Percentiles rank a stretch among this genome's conserved stretches.
Conservation (phyloP, 2,329 filamentous ascomycete genomes). For the Periconia sp. region DNA sequence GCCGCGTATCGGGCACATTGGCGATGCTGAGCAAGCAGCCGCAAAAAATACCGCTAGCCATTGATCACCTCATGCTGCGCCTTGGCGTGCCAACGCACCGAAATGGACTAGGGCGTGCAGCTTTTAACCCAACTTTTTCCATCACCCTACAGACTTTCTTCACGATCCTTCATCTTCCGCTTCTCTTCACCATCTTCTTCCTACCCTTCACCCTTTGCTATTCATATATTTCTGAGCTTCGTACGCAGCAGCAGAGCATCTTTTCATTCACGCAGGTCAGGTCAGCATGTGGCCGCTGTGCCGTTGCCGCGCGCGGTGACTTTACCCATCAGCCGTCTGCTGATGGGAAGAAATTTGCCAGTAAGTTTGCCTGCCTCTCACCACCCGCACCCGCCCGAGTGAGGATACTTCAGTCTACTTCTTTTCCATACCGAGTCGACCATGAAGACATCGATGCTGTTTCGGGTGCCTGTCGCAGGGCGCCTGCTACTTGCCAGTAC, state of each 20-base stretch:
- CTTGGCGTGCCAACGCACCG: too few relatives aligned
- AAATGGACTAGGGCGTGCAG: too few relatives aligned
- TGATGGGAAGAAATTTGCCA: conserved; percentile 1
- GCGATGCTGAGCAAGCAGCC: too few relatives aligned
- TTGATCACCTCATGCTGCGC: too few relatives aligned
- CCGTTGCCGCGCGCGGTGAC: neutral
- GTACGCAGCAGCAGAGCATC: too few relatives aligned
- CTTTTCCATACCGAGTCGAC: conserved; percentile 88
- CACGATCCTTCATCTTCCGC: too few relatives aligned
- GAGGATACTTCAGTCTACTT: conserved; percentile 79
- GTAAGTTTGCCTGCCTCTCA: conserved; percentile 8
- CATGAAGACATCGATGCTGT: conserved; percentile 75
- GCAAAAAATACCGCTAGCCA: too few relatives aligned
- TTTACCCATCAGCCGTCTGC: neutral
- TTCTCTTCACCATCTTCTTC: too few relatives aligned
- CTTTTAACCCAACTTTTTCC: too few relatives aligned
- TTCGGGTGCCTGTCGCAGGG: conserved; percentile 63
- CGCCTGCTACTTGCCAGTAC: conserved; percentile 93
- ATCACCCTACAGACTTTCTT: too few relatives aligned
- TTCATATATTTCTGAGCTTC: neutral
- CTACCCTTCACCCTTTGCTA: too few relatives aligned
- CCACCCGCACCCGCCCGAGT: conserved; percentile 41
- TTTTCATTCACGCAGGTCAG: neutral
- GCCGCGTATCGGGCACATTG: too few relatives aligned
- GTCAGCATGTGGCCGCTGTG: neutral